phyloP scores from a whole-genome alignment of 768 basidiomycete genomes.

The Panaeolus papilionaceus region DNA sequence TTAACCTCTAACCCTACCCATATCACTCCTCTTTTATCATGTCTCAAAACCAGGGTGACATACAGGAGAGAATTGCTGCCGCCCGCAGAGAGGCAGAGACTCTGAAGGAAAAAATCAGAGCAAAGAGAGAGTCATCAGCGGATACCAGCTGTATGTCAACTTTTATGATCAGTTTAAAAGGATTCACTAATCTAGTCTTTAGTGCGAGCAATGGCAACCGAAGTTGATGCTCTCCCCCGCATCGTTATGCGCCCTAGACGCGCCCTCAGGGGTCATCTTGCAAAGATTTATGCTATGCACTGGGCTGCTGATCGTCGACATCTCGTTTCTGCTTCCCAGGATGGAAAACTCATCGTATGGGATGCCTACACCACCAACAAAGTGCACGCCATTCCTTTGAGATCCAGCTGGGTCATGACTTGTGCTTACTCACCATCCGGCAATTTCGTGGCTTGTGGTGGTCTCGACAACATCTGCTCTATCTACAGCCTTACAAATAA shows the following conservation, averaged over 20 bases:
- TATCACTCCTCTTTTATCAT: conserved; percentile 40
- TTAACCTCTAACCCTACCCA: background rate
- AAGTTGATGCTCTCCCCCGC: conserved; percentile 94
- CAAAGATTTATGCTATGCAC: conserved; percentile 99
- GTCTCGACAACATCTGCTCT: conserved; percentile 98
- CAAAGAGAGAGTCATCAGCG: conserved; percentile 95
- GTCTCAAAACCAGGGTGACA: conserved; percentile 84
- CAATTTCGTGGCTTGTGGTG: conserved; percentile 97
- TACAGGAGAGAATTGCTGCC: conserved; percentile 93
- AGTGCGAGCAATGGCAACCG: conserved; percentile 99
- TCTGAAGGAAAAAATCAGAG: conserved; percentile 98
- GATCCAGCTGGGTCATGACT: conserved; percentile 99
- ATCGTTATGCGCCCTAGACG: conserved; percentile 97
- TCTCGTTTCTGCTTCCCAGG: conserved; percentile 99
- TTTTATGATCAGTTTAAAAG: conserved; percentile 23
- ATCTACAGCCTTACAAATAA: conserved; percentile 94
- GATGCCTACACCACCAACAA: conserved; percentile 99
- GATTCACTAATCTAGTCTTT: conserved; percentile 20
- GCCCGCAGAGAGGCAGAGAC: conserved; percentile 96
- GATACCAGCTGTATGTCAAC: conserved; percentile 87
- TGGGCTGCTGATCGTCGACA: conserved; percentile 98
- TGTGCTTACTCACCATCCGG: conserved; percentile 98
- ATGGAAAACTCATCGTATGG: conserved; percentile 99
- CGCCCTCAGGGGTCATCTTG: conserved; percentile 94
- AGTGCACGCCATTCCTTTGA: conserved; percentile 97